Conservation (phyloP, 305 asterid genomes). For the Solanum hybrid region DNA sequence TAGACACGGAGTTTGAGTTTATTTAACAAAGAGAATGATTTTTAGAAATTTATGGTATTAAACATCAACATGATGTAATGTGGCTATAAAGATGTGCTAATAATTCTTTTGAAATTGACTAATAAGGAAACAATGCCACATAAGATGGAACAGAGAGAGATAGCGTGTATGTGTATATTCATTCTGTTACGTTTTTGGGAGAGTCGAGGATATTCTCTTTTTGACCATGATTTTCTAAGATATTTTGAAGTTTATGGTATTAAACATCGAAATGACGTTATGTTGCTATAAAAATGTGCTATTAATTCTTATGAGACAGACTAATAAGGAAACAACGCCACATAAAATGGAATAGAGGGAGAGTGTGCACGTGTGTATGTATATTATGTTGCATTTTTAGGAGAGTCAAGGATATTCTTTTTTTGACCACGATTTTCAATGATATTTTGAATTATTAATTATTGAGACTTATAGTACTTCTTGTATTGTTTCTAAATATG, state of each 20-base stretch:
- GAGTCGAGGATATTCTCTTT: background rate
- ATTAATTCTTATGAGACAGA: background rate
- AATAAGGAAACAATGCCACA: background rate
- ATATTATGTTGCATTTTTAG: background rate
- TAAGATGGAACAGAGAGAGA: background rate
- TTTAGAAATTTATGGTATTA: background rate
- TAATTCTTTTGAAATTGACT: background rate
- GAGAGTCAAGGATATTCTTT: background rate
- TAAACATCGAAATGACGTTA: background rate
- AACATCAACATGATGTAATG: background rate
- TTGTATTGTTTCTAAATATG: background rate
- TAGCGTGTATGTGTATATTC: background rate
- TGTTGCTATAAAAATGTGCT: background rate
- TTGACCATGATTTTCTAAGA: background rate
- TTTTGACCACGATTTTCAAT: background rate
- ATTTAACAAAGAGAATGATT: background rate
- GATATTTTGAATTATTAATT: background rate
- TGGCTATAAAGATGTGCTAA: background rate
- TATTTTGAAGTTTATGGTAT: background rate
- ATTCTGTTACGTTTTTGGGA: background rate
- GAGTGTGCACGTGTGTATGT: background rate
- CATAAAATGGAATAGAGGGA: background rate
- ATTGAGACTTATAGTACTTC: background rate
- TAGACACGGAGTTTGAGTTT: background rate
- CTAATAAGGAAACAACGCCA: background rate